Evolutionary conservation across 345 rosid species (phyloP), one percentile per base, ranked within the genome.

Genomic region (Excoecaria agallocha): DNA sequence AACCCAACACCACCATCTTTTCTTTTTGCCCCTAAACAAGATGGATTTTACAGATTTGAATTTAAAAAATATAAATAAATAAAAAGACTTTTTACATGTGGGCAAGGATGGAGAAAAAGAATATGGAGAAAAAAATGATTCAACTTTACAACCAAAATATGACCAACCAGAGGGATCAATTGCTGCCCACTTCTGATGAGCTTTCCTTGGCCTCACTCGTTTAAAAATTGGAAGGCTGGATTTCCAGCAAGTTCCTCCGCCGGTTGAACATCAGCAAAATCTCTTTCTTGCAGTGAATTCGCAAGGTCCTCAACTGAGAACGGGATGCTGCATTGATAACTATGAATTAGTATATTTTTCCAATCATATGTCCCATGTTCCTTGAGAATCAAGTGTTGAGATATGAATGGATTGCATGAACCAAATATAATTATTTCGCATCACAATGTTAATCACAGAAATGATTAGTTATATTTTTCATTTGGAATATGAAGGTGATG

Each of bases 251-350:
- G 96, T 70, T 88, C 91, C 84, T 90, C 89, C 1, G 96, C 96
- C 0, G 95, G 90, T 79, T 86, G 81, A 17, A 96, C 96, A 55
- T 77, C 96, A 52, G 84, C 80, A 76, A 96, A 96, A 75, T 96
- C 99, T 74, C 86, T 96, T 82, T 88, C 99, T 71, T 90, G 90
- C 77, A 96, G 78, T 30, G 97, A 80, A 79, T 66, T 86, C 0
- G 98, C 82, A 17, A 96, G 92, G 74, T 95, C 99, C 12, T 96
- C 98, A 12, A 93, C 87, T 20, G 99, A 93, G 91, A 93, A 96
- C 43, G 97, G 99, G 76, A 93, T 96, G 88, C 98, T 90, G 96
- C 66, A 9, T 51, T 69, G 54, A 38, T 12, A 80, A 67, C 48
- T 17, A 49, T 39, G 48, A 64, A 76, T 82, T 58, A 79, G 73